Base-by-base conservation (phyloP, 2,329 filamentous ascomycete species). In the Beauveria sp. region DNA sequence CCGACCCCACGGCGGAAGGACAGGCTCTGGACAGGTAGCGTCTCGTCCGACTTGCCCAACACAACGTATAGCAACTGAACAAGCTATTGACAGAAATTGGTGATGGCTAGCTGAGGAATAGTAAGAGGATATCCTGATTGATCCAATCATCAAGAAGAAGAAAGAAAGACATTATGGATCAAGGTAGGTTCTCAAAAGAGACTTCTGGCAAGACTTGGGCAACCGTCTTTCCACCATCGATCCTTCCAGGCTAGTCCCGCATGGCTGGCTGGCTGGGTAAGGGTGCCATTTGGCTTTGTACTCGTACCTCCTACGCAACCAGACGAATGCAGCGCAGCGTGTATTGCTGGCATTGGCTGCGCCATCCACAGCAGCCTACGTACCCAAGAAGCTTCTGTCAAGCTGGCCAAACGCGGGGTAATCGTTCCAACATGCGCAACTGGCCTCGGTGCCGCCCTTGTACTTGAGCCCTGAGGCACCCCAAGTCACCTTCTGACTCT, bases 331-430 rank as follows among this genome's bases (percentile, higher is more conserved):
- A 58, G 38, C 46, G 31, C 22, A 46, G 40, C 50, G 48, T 58
- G 48, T 40, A 28, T 54, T 9, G 31, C 59, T 61, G 50, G 59
- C 59, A 54, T 54, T 54, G 43, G 51, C 49, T 43, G 28, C 22
- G 24, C 42, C 46, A 58, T 20, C 45, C 45, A 20, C n/a, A 38
- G 48, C 43, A 18, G 24, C 26, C 31, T 26, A 18, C 34, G 14
- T 38, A n/a, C 26, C n/a, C 28, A 3, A 34, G 49, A 26, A 48
- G 28, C 42, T 55, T 60, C 38, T 53, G 20, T 46, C 38, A 31
- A 40, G 20, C 45, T 60, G 48, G 42, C 42, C 59, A 61, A 62
- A 62, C 60, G 60, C 60, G 60, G 60, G 60, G 60, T 62, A 62
- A 62, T 51, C 22, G 22, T 56, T 46, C 22, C 34, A 51, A 22